Evolutionary conservation across 257 asterid genomes (phyloP), one percentile per base, ranked within the genome.

Genomic region (Handroanthus guayacan): DNA sequence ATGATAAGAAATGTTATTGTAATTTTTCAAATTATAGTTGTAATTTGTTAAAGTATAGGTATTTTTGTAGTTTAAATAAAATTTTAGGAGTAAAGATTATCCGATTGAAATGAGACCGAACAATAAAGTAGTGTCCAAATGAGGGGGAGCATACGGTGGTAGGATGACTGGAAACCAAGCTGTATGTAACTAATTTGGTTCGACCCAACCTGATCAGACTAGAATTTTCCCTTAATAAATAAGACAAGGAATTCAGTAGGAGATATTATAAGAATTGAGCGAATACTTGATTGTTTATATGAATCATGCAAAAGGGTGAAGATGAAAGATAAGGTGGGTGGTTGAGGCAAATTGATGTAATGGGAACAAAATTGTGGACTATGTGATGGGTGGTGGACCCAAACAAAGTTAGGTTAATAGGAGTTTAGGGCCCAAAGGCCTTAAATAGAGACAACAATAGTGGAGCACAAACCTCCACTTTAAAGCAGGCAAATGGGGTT

Each of bases 351-450:
- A 16, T 62, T 75, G 78, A 48, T 75, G 72, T 54, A 39, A 65
- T 34, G 39, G 38, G 43, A 79, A 68, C 9, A 72, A 41, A 76
- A 69, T 69, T 55, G 80, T 17, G 79, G 63, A 16, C 18, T 60
- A 36, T 25, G 51, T 9, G 84, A 70, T 74, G 78, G 79, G 58
- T 78, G 69, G 88, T 81, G 84, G 88, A 81, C 72, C 85, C 81
- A 5, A 41, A 18, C 13, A 14, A 62, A 54, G 79, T 58, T 76
- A 64, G 74, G 82, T 60, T 56, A 36, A 58, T 75, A 76, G 74
- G 34, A 31, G 69, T 25, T 81, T 75, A 0, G 81, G 84, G 80
- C 69, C 84, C 84, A 79, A 67, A 31, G 52, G 79, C 80, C 82
- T 79, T 79, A 16, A 79, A 75, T 78, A 60, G 20, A 55, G 84